Evolutionary conservation across 169 alveolate genomes (phyloP), one percentile per base, ranked within the genome.

Genomic region (Cyclospora cayetanensis): DNA sequence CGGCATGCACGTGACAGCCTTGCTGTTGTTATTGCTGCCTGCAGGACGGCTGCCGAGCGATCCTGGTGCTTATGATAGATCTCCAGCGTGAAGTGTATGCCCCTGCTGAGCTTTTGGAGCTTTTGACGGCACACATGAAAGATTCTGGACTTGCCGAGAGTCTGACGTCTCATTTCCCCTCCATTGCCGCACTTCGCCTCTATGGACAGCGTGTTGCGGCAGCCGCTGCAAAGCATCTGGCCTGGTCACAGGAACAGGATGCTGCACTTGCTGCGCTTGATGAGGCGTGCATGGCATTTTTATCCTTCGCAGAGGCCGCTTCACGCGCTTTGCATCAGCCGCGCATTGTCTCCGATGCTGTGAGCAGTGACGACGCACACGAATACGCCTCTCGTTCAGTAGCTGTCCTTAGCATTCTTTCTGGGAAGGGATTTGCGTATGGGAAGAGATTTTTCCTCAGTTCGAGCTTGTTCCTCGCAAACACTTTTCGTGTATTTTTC

Each of bases 101-200:
- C 1, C 86, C 86, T 5, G 5, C 11, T n/a, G 86, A 76, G 42
- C 27, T 76, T 2, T 43, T 76, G 86, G 86, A 76, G 20, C 31
- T 76, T 63, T 43, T 76, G 42, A 76, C 52, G 31, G 25, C 68
- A 9, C 42, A 29, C 1, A 39, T 76, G 25, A 39, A 76, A 76
- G 12, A 4, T 22, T 25, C 11, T 7, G 20, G 11, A 9, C 15
- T 46, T 46, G n/a, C 68, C 9, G 66, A 42, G 20, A 39, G 1
- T 0, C 4, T 76, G 2, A 34, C 46, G 9, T 43, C 42, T 3
- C 29, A 76, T 18, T 76, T 76, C 41, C 86, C 86, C 4, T 76
- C 86, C 12, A 20, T 76, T n/a, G 86, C 68, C 27, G 86, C 86
- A 0, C 68, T 76, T 12, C 86, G 86, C 9, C 68, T 76, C 68